Evolutionary conservation across 2,329 filamentous ascomycete species (phyloP).

Genomic region (Hypomyces perniciosus): DNA sequence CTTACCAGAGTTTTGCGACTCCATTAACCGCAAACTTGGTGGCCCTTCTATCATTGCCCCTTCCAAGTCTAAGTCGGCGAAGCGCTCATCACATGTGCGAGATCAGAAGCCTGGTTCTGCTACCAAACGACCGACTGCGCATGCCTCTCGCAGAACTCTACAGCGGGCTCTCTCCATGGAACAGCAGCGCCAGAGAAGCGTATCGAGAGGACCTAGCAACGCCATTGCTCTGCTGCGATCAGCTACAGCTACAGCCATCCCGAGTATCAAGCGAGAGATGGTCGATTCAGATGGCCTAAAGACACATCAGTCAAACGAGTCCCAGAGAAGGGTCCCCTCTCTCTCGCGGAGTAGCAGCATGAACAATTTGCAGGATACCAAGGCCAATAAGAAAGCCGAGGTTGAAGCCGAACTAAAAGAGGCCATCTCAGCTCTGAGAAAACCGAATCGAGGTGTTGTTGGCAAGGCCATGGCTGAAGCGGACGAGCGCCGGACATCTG

Average conservation of each 20-base stretch:
- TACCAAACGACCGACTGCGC: conserved; percentile 40
- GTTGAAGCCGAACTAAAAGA: conserved; percentile 66
- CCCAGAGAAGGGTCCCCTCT: conserved; percentile 35
- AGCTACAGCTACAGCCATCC: conserved; percentile 55
- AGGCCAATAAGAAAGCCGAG: conserved; percentile 58
- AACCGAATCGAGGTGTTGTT: conserved; percentile 66
- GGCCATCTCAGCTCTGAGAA: conserved; percentile 67
- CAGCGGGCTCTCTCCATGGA: conserved; percentile 59
- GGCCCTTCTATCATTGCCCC: conserved; percentile 58
- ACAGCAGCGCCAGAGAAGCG: conserved; percentile 45
- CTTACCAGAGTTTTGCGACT: conserved; percentile 63
- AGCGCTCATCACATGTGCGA: conserved; percentile 35
- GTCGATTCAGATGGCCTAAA: conserved; percentile 48
- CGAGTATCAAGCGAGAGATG: conserved; percentile 60
- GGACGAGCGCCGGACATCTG: conserved; percentile 53
- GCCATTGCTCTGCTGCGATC: conserved; percentile 62
- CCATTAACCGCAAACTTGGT: conserved; percentile 69
- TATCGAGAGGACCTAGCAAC: conserved; percentile 51
- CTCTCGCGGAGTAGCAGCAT: conserved; percentile 41
- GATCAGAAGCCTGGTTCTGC: conserved; percentile 47
- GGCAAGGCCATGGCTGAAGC: conserved; percentile 62
- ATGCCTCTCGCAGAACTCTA: conserved; percentile 46
- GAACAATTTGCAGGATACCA: conserved; percentile 47
- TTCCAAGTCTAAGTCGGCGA: conserved; percentile 44
- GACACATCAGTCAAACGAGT: conserved; percentile 24